Percentiles rank a stretch among this genome's conserved stretches.
Evolutionary conservation across 805 yeast species (phyloP).

Genomic region (Saccharomycopsis sp.): DNA sequence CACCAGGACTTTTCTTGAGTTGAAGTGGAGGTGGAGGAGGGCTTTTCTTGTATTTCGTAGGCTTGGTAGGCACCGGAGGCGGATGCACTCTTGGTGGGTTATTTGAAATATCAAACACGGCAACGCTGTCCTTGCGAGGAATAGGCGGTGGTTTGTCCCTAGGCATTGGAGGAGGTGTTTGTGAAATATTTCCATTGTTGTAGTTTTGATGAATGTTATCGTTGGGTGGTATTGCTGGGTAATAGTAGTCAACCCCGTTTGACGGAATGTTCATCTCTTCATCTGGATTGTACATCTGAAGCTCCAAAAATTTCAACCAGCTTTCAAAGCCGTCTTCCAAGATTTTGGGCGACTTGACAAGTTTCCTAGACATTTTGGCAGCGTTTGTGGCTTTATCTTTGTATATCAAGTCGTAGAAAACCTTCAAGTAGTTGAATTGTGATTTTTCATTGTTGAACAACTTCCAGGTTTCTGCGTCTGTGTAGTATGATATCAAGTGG

Average conservation of each 20-base stretch:
- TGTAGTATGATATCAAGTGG: constrained; percentile 16
- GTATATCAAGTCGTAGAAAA: constrained; percentile 15
- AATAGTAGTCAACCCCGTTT: no score
- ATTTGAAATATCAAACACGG: neutral
- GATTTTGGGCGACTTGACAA: constrained; percentile 12
- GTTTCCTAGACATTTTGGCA: constrained; percentile 3
- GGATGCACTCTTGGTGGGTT: constrained; percentile 7
- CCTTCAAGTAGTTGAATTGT: constrained; percentile 14
- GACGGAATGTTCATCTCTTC: no score
- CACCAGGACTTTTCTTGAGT: no score
- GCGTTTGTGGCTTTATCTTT: constrained; percentile 13
- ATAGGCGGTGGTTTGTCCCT: constrained; percentile 17
- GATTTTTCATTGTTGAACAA: constrained; percentile 8
- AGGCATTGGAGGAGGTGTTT: no score
- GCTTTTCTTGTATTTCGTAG: no score
- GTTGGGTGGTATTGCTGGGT: no score
- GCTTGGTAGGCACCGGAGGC: constrained; percentile 16
- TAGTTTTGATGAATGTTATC: no score
- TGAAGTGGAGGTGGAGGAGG: no score
- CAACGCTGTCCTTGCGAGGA: constrained; percentile 12
- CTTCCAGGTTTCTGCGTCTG: constrained; percentile 18
- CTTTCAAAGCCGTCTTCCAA: constrained; percentile 16
- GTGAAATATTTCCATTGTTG: no score
- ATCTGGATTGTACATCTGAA: no score
- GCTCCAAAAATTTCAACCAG: constrained; percentile 17